These are phyloP conservation scores for Candida caryicola DNA, from an alignment of 805 yeast species.

Conservation along the genomic window DNA sequence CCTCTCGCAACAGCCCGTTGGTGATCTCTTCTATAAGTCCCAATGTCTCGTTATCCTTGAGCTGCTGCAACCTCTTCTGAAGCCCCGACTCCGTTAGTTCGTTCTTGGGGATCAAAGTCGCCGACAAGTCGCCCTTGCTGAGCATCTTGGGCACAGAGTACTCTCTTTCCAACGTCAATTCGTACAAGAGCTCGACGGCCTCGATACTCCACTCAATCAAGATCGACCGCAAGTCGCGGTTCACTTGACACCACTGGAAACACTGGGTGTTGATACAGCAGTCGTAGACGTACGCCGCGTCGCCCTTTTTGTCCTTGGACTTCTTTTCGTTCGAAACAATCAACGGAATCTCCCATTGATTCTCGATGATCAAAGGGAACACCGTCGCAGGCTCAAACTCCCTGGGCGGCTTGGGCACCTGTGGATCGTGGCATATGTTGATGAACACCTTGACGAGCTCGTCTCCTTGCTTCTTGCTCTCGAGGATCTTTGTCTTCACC, in stretches of 20 bases:
- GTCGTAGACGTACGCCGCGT: constrained; percentile 63
- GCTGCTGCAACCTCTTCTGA: constrained; percentile 31
- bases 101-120: constrained; percentile 41
- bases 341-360: constrained; percentile 85
- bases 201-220: constrained; percentile 83
- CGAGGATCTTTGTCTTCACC: constrained; percentile 56
- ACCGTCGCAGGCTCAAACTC: constrained; percentile 57
- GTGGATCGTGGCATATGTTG: constrained; percentile 66
- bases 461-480: constrained; percentile 19
- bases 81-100: constrained; percentile 42
- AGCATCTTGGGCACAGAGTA: constrained; percentile 67
- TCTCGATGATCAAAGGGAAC: constrained; percentile 61
- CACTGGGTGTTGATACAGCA: constrained; percentile 71
- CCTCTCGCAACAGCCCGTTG: constrained; percentile 4
- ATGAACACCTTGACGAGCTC: constrained; percentile 64
- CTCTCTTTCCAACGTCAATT: constrained; percentile 57
- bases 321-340: constrained; percentile 57
- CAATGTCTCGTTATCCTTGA: constrained; percentile 41
- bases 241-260: constrained; percentile 58
- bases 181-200: constrained; percentile 59
- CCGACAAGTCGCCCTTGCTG: constrained; percentile 59
- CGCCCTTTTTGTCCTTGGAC: constrained; percentile 70
- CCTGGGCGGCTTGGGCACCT: constrained; percentile 60
- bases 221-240: constrained; percentile 58
- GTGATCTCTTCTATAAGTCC: constrained; percentile 43